These are phyloP conservation scores for Cladosporium colombiae DNA, from an alignment of 2,329 filamentous ascomycete species.

Conservation along the genomic window DNA sequence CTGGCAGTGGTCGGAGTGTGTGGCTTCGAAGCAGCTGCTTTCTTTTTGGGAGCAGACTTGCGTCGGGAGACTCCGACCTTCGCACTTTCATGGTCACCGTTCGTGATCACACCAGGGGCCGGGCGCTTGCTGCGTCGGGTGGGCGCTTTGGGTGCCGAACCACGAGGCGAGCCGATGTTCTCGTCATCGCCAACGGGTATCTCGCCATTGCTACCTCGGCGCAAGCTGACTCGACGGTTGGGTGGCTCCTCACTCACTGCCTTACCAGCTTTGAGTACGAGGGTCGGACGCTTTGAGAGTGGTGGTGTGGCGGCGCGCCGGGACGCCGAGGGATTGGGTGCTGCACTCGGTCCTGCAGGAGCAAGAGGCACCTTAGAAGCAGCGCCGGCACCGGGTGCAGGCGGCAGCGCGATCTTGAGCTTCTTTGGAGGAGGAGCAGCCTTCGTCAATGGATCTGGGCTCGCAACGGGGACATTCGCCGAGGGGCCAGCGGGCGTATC, in stretches of 20 bases:
- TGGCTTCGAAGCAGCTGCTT: slow-evolving; percentile 40
- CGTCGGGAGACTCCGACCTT: slow-evolving; percentile 71
- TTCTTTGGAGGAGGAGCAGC: slow-evolving; percentile 36
- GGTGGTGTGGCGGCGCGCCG: slow-evolving; percentile 34
- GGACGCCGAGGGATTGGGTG: slow-evolving; percentile 26
- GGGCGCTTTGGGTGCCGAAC: slow-evolving; percentile 26
- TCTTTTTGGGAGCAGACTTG: slow-evolving; percentile 69
- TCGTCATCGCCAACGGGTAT: slow-evolving; percentile 18
- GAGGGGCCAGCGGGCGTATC: slow-evolving; percentile 38
- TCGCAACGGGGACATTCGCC: slow-evolving; percentile 19
- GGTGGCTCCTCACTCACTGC: slow-evolving; percentile 53
- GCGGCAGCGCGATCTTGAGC: slow-evolving; percentile 34
- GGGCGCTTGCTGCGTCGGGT: slow-evolving; percentile 65
- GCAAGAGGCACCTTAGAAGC: slow-evolving; percentile 44
- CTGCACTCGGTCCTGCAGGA: slow-evolving; percentile 42
- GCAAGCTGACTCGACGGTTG: slow-evolving; percentile 43
- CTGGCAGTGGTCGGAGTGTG: slow-evolving; percentile 16
- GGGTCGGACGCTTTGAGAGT: slow-evolving; percentile 32
- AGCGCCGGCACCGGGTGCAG: slow-evolving; percentile 21
- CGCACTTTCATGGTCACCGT: slow-evolving; percentile 56
- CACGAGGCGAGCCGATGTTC: slow-evolving; percentile 21
- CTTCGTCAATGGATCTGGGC: slow-evolving; percentile 27
- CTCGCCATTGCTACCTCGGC: slow-evolving; percentile 43
- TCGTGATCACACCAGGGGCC: slow-evolving; percentile 69
- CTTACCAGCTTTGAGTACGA: slow-evolving; percentile 45